A percentile compares a stretch with the other conserved stretches of the same genome.
These are phyloP conservation scores for Arthrobotrys megalospora DNA, from an alignment of 2,329 filamentous ascomycete genomes.

Conservation along the genomic window DNA sequence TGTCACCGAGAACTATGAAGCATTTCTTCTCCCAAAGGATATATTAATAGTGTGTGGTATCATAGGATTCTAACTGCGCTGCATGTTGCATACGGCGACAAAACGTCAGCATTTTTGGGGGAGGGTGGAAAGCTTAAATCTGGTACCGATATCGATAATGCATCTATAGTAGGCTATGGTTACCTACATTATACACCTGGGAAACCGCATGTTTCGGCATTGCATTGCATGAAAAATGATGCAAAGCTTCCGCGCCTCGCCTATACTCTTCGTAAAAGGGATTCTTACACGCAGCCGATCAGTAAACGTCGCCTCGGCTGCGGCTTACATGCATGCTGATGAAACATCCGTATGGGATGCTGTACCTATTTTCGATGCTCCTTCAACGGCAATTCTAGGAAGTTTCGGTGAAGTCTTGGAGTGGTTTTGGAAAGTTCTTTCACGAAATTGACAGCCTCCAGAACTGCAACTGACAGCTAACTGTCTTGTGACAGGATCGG, in stretches of 20 bases:
- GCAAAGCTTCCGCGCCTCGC: constrained; percentile 34
- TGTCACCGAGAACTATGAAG: constrained; percentile 10
- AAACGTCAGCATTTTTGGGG: constrained; percentile 14
- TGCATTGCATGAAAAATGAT: constrained; percentile 40
- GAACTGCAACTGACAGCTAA: neutral
- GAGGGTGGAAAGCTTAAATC: constrained; percentile 16
- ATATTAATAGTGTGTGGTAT: constrained; percentile 3
- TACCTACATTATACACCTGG: constrained; percentile 19
- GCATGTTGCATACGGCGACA: constrained; percentile 26
- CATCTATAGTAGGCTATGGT: constrained; percentile 33
- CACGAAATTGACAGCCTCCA: neutral
- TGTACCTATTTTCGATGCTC: neutral
- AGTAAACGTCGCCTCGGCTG: constrained; percentile 41
- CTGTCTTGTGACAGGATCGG: constrained; percentile 5
- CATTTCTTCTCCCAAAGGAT: neutral
- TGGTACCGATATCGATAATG: constrained; percentile 61
- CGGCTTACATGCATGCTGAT: constrained; percentile 48
- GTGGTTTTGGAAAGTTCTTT: neutral
- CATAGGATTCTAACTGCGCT: constrained; percentile 6
- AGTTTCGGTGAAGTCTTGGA: neutral
- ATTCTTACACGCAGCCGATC: constrained; percentile 32
- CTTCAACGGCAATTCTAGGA: neutral
- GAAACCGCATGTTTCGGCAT: constrained; percentile 48
- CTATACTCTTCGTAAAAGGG: constrained; percentile 12
- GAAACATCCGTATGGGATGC: constrained; percentile 18